A percentile compares a stretch with the other conserved stretches of the same genome.
These are phyloP conservation scores for Cercospora sesami DNA, from an alignment of 2,329 filamentous ascomycete genomes.

Conservation along the genomic window DNA sequence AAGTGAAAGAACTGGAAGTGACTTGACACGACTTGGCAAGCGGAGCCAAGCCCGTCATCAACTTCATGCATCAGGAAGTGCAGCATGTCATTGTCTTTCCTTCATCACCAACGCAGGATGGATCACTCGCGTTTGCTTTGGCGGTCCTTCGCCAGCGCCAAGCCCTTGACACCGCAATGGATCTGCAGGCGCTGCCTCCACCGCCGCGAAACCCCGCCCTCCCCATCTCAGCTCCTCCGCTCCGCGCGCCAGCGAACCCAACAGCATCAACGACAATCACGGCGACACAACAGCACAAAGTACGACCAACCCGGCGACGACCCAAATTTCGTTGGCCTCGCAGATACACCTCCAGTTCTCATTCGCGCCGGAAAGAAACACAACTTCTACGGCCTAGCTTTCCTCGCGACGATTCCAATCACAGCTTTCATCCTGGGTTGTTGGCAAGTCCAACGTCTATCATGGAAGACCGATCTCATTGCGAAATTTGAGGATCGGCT, in stretches of 20 bases:
- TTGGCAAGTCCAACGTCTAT: conserved; percentile 91
- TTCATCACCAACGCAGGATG: conserved; percentile 15
- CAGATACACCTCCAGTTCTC: conserved; percentile 80
- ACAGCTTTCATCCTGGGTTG: conserved; percentile 88
- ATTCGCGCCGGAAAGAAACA: conserved; percentile 74
- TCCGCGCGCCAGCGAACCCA: conserved; percentile 21
- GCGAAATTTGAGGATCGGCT: conserved; percentile 91
- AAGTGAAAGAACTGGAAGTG: background rate
- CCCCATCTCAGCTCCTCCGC: conserved; percentile 28
- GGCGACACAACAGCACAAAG: conserved; percentile 46
- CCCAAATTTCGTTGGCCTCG: conserved; percentile 76
- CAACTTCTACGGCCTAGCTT: conserved; percentile 48
- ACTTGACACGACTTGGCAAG: background rate
- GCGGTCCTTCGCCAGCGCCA: background rate
- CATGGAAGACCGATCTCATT: conserved; percentile 91
- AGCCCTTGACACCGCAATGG: background rate
- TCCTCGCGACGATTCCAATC: conserved; percentile 71
- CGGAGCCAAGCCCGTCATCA: background rate
- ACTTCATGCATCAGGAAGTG: background rate
- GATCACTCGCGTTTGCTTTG: conserved; percentile 23
- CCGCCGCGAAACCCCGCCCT: conserved; percentile 35
- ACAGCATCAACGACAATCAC: conserved; percentile 19
- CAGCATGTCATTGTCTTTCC: background rate
- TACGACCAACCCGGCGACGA: conserved; percentile 70
- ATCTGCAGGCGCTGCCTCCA: conserved; percentile 27